Evolutionary conservation across 495 filamentous ascomycete species (phyloP).

Genomic region (Talaromyces trachyspermus): DNA sequence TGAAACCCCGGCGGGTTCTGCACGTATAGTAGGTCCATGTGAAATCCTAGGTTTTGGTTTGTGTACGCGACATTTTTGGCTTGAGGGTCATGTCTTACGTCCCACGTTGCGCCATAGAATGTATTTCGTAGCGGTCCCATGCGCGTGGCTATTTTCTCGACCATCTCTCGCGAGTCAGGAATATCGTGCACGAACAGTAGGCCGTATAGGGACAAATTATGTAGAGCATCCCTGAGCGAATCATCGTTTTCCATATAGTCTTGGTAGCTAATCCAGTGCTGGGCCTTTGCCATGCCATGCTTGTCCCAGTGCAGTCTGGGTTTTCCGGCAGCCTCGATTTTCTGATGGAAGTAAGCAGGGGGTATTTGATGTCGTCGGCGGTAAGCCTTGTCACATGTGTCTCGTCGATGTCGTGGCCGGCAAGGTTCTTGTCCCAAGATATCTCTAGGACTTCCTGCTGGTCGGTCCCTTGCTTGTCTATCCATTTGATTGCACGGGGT

Average conservation of each 20-base stretch:
- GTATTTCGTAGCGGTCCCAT: slow-evolving; percentile 73
- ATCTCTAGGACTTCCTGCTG: slow-evolving; percentile 43
- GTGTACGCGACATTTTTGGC: slow-evolving; percentile 94
- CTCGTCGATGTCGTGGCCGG: slow-evolving; percentile 26
- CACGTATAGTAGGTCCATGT: slow-evolving; percentile 93
- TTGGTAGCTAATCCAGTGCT: slow-evolving; percentile 52
- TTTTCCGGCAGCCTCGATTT: not conserved
- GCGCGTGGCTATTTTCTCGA: slow-evolving; percentile 57
- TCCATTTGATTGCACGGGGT: slow-evolving; percentile 23
- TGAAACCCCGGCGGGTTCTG: slow-evolving; percentile 70
- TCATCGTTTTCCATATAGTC: slow-evolving; percentile 56
- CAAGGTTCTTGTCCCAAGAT: slow-evolving; percentile 54
- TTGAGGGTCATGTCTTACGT: slow-evolving; percentile 66
- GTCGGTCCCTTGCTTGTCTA: slow-evolving; percentile 9
- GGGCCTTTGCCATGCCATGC: slow-evolving; percentile 14
- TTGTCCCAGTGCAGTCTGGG: slow-evolving; percentile 28
- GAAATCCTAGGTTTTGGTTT: slow-evolving; percentile 64
- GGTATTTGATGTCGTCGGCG: slow-evolving; percentile 1
- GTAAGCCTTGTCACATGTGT: slow-evolving; percentile 37
- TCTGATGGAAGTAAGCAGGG: slow-evolving; percentile 3
- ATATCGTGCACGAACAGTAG: slow-evolving; percentile 67
- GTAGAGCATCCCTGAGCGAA: slow-evolving; percentile 46
- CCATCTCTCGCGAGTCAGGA: slow-evolving; percentile 53
- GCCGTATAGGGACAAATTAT: slow-evolving; percentile 49
- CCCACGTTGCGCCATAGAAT: slow-evolving; percentile 87